A percentile compares a stretch with the other conserved stretches of the same genome.
Evolutionary conservation across 371 early-diverging fungal genomes (phyloP).

Genomic region (Lichtheimia ramosa): DNA sequence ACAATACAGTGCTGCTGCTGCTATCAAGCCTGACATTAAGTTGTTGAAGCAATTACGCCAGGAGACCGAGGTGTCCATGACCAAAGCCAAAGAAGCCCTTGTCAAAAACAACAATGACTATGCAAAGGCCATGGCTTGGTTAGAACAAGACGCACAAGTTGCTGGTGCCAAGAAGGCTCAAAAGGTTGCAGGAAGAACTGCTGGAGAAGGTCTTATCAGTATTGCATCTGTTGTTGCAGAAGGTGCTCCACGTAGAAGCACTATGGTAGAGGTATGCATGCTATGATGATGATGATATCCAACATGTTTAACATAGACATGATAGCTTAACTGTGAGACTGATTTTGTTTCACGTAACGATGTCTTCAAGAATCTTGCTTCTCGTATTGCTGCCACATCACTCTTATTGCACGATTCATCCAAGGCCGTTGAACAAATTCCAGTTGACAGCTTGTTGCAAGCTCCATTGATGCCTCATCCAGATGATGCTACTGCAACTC

Average conservation of each 20-base stretch:
- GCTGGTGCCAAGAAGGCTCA: conserved; percentile 75
- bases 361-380: conserved; percentile 78
- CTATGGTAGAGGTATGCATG: conserved; percentile 66
- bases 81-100: conserved; percentile 88
- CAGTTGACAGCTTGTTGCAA: conserved; percentile 39
- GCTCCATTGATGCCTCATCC: conserved; percentile 65
- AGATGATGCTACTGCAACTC: conserved; percentile 22
- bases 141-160: conserved; percentile 67
- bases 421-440: conserved; percentile 42
- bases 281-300: not conserved
- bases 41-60: conserved; percentile 74
- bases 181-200: conserved; percentile 51
- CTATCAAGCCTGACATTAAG: conserved; percentile 70
- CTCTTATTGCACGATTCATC: conserved; percentile 47
- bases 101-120: conserved; percentile 71
- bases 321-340: conserved; percentile 89
- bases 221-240: conserved; percentile 54
- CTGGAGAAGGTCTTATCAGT: conserved; percentile 66
- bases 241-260: conserved; percentile 45
- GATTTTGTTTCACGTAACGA: conserved; percentile 91
- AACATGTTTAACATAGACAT: not conserved
- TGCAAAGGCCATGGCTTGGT: conserved; percentile 81
- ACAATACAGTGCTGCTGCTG: conserved; percentile 18
- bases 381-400: conserved; percentile 69
- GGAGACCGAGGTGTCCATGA: conserved; percentile 82